Conservation (phyloP, 257 asterid species). For the Marsdenia floribunda region DNA sequence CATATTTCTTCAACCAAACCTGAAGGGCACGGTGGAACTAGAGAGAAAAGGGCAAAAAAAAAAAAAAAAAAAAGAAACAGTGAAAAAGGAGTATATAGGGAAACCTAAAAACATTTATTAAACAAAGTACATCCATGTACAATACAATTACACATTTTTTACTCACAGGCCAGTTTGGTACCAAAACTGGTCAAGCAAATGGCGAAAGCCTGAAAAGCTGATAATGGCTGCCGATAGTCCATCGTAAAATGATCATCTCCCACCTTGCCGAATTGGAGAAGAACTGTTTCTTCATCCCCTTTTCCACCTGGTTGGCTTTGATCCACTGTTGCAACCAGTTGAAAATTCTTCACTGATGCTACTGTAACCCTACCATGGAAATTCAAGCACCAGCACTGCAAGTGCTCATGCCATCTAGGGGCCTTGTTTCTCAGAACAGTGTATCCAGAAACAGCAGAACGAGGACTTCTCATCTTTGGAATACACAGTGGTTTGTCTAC, state of each 20-base stretch:
- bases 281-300: slow-evolving; percentile 77
- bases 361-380: slow-evolving; percentile 94
- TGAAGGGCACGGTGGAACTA: neutral
- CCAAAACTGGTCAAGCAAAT: slow-evolving; percentile 92
- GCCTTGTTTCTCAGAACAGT: slow-evolving; percentile 76
- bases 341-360: slow-evolving; percentile 92
- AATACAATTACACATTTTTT: neutral
- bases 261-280: slow-evolving; percentile 87
- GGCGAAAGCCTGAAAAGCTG: slow-evolving; percentile 93
- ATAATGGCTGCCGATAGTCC: slow-evolving; percentile 87
- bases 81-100: neutral
- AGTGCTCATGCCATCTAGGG: slow-evolving; percentile 90
- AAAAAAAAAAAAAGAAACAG: neutral
- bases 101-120: neutral
- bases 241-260: slow-evolving; percentile 75
- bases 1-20: neutral
- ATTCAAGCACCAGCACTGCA: slow-evolving; percentile 97
- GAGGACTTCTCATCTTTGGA: slow-evolving; percentile 27
- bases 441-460: slow-evolving; percentile 17
- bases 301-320: slow-evolving; percentile 76
- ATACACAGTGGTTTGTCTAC: slow-evolving; percentile 23
- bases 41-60: neutral
- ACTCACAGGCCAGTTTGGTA: slow-evolving; percentile 84
- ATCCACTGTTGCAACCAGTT: slow-evolving; percentile 65
- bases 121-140: neutral